Evolutionary conservation across 1,139 yeast species (phyloP).

Genomic region (Kluyveromyces sp.): DNA sequence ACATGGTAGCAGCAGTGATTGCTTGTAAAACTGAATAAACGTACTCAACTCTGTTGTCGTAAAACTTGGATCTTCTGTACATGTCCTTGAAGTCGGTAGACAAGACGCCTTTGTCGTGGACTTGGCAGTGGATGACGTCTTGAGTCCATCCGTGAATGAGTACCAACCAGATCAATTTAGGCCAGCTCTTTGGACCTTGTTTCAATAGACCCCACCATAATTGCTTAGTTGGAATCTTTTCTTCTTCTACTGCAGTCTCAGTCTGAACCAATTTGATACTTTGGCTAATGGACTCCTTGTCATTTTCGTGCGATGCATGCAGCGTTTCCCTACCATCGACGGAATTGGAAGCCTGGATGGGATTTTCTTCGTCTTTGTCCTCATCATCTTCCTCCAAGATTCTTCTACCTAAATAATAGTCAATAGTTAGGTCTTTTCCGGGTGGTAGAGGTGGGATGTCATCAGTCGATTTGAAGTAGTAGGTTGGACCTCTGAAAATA

Average conservation of each 20-base stretch:
- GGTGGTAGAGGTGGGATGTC: slow-evolving; percentile 62
- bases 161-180: slow-evolving; percentile 42
- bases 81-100: slow-evolving; percentile 40
- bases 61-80: slow-evolving; percentile 56
- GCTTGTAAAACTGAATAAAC: slow-evolving; percentile 65
- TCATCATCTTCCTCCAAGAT: slow-evolving; percentile 17
- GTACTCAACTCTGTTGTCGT: slow-evolving; percentile 67
- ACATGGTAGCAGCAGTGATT: slow-evolving; percentile 71
- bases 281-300: slow-evolving; percentile 5
- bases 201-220: slow-evolving; percentile 40
- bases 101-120: slow-evolving; percentile 25
- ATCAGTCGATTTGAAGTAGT: slow-evolving; percentile 49
- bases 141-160: slow-evolving; percentile 56
- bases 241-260: slow-evolving; percentile 20
- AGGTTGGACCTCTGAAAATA: slow-evolving; percentile 50
- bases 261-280: slow-evolving; percentile 9
- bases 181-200: slow-evolving; percentile 50
- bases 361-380: slow-evolving; percentile 19
- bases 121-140: slow-evolving; percentile 53
- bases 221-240: slow-evolving; percentile 35
- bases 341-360: slow-evolving; percentile 6
- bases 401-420: slow-evolving; percentile 61
- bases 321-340: slow-evolving; percentile 10
- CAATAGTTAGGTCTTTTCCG: slow-evolving; percentile 49
- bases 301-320: slow-evolving; percentile 3